Evolutionary conservation across 768 basidiomycete genomes (phyloP).

Genomic region (Hydnomerulius pinastri): DNA sequence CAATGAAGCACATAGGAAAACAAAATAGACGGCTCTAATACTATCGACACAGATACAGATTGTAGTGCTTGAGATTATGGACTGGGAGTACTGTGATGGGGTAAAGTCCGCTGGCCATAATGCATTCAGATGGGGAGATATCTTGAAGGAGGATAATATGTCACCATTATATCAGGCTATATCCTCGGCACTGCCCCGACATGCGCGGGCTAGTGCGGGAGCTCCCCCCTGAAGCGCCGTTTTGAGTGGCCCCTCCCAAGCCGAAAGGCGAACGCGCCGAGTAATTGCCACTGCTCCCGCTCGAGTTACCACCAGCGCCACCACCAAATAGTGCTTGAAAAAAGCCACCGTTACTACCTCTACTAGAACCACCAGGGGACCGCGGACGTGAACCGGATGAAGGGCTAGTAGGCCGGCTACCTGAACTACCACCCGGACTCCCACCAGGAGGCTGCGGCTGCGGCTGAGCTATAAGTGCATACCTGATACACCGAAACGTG

Average conservation of each 20-base stretch:
- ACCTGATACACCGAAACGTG: constrained; percentile 37
- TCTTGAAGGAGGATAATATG: neutral
- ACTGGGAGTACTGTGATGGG: constrained; percentile 13
- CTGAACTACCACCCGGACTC: constrained; percentile 24
- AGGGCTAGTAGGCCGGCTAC: constrained; percentile 12
- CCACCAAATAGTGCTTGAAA: constrained; percentile 35
- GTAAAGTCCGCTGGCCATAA: constrained; percentile 1
- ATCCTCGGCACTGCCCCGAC: constrained; percentile 37
- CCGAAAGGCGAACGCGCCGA: constrained; percentile 10
- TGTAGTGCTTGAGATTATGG: constrained; percentile 1
- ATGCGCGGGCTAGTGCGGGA: constrained; percentile 22
- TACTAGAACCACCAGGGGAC: constrained; percentile 20
- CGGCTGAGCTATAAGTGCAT: constrained; percentile 71
- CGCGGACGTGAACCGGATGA: constrained; percentile 19
- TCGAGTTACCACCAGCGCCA: constrained; percentile 16
- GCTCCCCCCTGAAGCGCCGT: constrained; percentile 5
- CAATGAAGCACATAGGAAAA: constrained; percentile 6
- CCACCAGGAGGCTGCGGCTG: constrained; percentile 34
- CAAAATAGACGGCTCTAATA: constrained; percentile 20
- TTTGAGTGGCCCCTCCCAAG: constrained; percentile 13
- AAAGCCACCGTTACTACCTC: constrained; percentile 22
- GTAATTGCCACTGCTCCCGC: constrained; percentile 14
- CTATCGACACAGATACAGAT: constrained; percentile 12
- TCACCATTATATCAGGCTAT: constrained; percentile 25
- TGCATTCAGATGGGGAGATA: neutral